Evolutionary conservation across 306 rosid species (phyloP), one percentile per base, ranked within the genome.

Genomic region (Prunus campanulata): DNA sequence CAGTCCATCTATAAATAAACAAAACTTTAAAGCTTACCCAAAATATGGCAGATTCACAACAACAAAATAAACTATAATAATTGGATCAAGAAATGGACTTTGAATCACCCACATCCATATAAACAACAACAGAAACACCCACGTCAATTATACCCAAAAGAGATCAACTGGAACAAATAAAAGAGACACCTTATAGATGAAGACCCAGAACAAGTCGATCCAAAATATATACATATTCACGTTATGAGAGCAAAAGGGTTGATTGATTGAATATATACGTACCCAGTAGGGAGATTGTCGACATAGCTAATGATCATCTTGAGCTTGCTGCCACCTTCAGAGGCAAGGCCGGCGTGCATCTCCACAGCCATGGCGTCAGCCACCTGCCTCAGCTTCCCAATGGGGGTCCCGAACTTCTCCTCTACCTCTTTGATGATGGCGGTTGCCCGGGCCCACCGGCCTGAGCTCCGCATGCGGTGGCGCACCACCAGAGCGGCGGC

Each of bases 271-370:
- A 8, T 1, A 11, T 15, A 18, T 47, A 18, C 3, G 12, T 88
- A 91, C 97, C 98, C 97, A 11, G 88, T 90, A 0, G 98, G 98
- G 65, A 93, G 98, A 78, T 90, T 93, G 77, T 93, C 91, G 48
- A 90, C 97, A 62, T 77, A 91, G 83, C 89, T 87, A 77, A 93
- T 83, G 68, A 93, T 85, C 98, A 93, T 93, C 88, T 93, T 90
- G 79, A 93, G 97, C 82, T 91, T 93, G 82, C 97, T 93, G 6
- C 96, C 93, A 64, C 98, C 92, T 67, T 93, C 97, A 7, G 97
- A 93, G 55, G 97, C 97, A 44, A 93, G 96, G 9, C 98, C 98
- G 1, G 96, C 97, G 69, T 91, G 96, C 98, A 93, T 93, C 92
- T 93, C 97, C 20, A 84, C 92, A 57, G 87, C 77, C 97, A 93